A percentile compares a stretch with the other conserved stretches of the same genome.
These are phyloP conservation scores for Cercospora canescens DNA, from an alignment of 2,329 filamentous ascomycete genomes.

Conservation along the genomic window DNA sequence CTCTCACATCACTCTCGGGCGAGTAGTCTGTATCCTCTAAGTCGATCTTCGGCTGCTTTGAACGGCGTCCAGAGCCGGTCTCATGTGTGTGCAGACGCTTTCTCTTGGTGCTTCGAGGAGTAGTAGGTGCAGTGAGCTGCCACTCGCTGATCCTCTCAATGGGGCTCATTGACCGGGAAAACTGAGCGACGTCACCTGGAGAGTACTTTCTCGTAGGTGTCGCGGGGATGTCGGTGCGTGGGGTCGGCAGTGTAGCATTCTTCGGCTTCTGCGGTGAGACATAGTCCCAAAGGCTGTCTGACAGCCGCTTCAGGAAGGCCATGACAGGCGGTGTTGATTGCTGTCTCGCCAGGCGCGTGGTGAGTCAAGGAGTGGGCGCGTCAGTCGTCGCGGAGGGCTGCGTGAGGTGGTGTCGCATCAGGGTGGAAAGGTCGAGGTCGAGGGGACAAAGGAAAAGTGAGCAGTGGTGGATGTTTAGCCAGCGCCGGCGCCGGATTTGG, in stretches of 20 bases:
- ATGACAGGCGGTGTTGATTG: conserved; percentile 5
- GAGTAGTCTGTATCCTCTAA: conserved; percentile 8
- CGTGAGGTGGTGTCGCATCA: neutral
- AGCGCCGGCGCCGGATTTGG: conserved; percentile 8
- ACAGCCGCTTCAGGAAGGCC: conserved; percentile 34
- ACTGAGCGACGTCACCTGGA: conserved; percentile 17
- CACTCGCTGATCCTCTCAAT: conserved; percentile 29
- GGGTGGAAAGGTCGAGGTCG: neutral
- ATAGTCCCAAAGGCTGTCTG: conserved; percentile 43
- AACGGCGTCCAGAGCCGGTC: conserved; percentile 12
- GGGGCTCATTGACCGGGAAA: conserved; percentile 37
- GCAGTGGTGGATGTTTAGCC: neutral
- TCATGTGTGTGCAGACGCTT: conserved; percentile 25
- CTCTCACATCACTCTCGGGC: neutral
- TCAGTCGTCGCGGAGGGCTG: neutral
- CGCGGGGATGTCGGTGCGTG: conserved; percentile 14
- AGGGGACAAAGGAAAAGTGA: conserved; percentile 5
- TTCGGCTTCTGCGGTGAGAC: conserved; percentile 45
- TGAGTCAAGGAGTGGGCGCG: neutral
- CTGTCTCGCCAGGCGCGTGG: neutral
- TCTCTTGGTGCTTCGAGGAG: conserved; percentile 21
- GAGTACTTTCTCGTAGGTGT: conserved; percentile 18
- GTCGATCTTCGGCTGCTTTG: conserved; percentile 26
- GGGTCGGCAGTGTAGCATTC: conserved; percentile 30
- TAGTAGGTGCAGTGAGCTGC: conserved; percentile 17